Base-by-base conservation (phyloP, 169 alveolate genomes). In the Blepharisma undulans region DNA sequence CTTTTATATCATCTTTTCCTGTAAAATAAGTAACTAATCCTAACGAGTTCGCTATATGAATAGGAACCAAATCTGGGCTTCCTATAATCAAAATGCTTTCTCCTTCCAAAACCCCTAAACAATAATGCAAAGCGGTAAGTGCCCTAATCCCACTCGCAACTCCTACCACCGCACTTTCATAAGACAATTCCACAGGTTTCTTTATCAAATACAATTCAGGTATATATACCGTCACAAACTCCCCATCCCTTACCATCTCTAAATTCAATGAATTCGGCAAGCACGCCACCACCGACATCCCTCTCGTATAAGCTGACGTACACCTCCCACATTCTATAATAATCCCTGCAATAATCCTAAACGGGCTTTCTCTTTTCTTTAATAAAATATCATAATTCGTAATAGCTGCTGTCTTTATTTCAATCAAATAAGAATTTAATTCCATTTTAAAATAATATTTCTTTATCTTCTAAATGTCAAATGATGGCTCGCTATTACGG, bases 401-500 rank as follows among this genome's bases (percentile, higher is more conserved):
- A 48, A 48, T 48, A 10, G 66, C 66, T 48, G 66, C 66, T 48
- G 66, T 48, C 66, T 48, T 48, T 48, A 48, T 48, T 48, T 48
- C 66, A 48, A 48, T 48, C 66, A 48, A 48, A 48, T 48, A 48
- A 48, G 66, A 48, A 48, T 48, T 48, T 48, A 48, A 48, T 48
- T 48, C 66, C 66, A 48, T 48, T 48, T 48, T 48, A 48, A 48
- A 48, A 48, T 48, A 48, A 48, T 48, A 48, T 48, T 48, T 48
- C 66, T 48, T 48, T 10, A 48, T 48, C 66, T 48, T 18, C 18
- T 14, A 18, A 8, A 82, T 82, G 89, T 82, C 89, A 22, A 82
- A 82, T 60, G 91, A 86, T 25, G 84, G 91, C 59, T 88, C 92
- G 10, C 48, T 88, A 25, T 27, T 88, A 61, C 85, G 92, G n/a